These are phyloP conservation scores for Helichrysum umbraculigerum DNA, from an alignment of 129 eudicot genomes.

Conservation along the genomic window DNA sequence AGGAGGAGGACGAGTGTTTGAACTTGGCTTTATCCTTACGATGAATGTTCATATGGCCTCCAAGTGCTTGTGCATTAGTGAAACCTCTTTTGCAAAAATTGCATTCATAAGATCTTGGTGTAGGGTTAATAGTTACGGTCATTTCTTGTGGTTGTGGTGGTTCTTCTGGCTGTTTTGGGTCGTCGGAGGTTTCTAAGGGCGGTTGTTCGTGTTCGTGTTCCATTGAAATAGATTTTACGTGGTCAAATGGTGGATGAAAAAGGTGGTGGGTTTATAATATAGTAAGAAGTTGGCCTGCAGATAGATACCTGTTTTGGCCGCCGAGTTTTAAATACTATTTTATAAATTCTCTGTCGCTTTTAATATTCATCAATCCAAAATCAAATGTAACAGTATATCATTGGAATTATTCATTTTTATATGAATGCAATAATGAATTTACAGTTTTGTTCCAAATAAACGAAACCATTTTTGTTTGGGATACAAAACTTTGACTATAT, in stretches of 20 bases:
- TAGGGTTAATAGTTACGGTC: not conserved
- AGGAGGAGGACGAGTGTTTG: constrained; percentile 39
- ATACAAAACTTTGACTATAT: too few species aligned
- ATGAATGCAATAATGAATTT: too few species aligned
- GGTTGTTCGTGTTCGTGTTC: constrained; percentile 30
- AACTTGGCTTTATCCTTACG: constrained; percentile 39
- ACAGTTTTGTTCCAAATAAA: too few species aligned
- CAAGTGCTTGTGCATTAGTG: constrained; percentile 46
- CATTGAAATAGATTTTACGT: constrained; percentile 18
- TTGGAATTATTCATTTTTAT: too few species aligned
- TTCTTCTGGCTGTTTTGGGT: constrained; percentile 18
- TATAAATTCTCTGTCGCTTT: constrained; percentile 6
- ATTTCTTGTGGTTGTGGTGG: constrained; percentile 22
- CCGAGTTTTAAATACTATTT: not conserved
- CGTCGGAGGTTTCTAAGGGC: constrained; percentile 28
- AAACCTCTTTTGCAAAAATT: constrained; percentile 46
- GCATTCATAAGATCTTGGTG: constrained; percentile 40
- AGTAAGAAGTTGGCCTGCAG: constrained; percentile 37
- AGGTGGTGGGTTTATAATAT: constrained; percentile 28
- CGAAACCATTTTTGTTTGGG: too few species aligned
- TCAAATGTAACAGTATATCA: too few species aligned
- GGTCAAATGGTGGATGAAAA: constrained; percentile 28
- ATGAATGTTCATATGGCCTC: constrained; percentile 53
- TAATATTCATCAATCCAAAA: too few species aligned
- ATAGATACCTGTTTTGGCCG: too few species aligned